Base-by-base conservation (phyloP, 768 basidiomycete genomes). In the Sistotremastrum suecicum region DNA sequence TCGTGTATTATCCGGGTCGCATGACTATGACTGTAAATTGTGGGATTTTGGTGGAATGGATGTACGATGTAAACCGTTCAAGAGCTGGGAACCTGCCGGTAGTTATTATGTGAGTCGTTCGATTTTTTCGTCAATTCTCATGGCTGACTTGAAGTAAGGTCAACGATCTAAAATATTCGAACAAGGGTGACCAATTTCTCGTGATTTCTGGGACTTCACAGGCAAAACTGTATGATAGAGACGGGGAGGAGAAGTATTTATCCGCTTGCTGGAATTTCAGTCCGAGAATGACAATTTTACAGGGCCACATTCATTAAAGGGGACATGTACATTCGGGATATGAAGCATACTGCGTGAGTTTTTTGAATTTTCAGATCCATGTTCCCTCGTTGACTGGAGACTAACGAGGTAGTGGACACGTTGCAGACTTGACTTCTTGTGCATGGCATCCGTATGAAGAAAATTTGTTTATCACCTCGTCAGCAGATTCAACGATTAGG, bases 31-130 rank as follows among this genome's bases (percentile, higher is more conserved):
- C 63, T 81, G 84, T 63, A 98, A 98, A 66, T 63, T 99, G 45
- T 99, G 94, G 92, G 95, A 99, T 63, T 98, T 98, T 63, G 94
- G 94, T 54, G 95, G 95, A 10, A 99, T 99, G 95, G 84, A 87
- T 57, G 67, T 71, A 50, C 67, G 78, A 51, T 80, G 82, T 63
- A 88, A 88, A 63, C 92, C 95, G 10, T 98, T 99, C 75, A 86
- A 92, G 66, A 86, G 77, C 53, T 98, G 86, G 79, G 95, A 99
- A 60, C 86, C 91, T 50, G 80, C 85, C 48, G 90, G 87, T 51
- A 87, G 80, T 55, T 95, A 95, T 63, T 80, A 92, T 64, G 90
- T 92, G 52, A 35, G 67, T 60, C 46, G 47, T 63, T 59, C 49
- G 40, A 43, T 37, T 48, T 36, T 38, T 8, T 39, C 41, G 47